These are phyloP conservation scores for Shiraia sp. DNA, from an alignment of 2,329 filamentous ascomycete species.

Conservation along the genomic window DNA sequence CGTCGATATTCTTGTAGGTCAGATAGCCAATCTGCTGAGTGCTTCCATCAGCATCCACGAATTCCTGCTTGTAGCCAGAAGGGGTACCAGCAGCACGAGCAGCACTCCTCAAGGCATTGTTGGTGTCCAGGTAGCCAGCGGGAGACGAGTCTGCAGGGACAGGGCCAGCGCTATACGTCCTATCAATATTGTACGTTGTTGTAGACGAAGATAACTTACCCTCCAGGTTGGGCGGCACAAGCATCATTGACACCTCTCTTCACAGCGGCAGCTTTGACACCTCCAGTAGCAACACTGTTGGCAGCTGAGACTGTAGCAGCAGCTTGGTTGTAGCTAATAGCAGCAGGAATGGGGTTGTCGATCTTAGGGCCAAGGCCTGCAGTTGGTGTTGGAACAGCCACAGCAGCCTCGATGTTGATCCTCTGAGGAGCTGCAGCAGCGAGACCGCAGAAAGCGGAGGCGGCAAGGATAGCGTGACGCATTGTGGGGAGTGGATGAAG, in stretches of 20 bases:
- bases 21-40: conserved; percentile 33
- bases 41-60: conserved; percentile 18
- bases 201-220: conserved; percentile 8
- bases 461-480: conserved; percentile 23
- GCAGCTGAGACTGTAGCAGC: conserved; percentile 27
- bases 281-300: conserved; percentile 9
- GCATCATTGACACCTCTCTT: conserved; percentile 10
- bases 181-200: neutral
- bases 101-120: conserved; percentile 9
- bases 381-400: conserved; percentile 33
- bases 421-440: conserved; percentile 27
- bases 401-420: conserved; percentile 45
- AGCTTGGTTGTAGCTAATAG: conserved; percentile 31
- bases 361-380: conserved; percentile 30
- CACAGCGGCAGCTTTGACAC: conserved; percentile 7
- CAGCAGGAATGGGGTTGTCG: conserved; percentile 23
- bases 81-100: conserved; percentile 16
- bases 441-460: conserved; percentile 22
- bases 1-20: conserved; percentile 28
- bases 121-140: conserved; percentile 11
- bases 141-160: conserved; percentile 16
- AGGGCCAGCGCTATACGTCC: conserved; percentile 7
- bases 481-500: conserved; percentile 20
- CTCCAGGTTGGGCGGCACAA: conserved; percentile 17
- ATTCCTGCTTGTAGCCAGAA: conserved; percentile 18